Conservation (phyloP, 2,329 filamentous ascomycete species). For the Apiospora marii region DNA sequence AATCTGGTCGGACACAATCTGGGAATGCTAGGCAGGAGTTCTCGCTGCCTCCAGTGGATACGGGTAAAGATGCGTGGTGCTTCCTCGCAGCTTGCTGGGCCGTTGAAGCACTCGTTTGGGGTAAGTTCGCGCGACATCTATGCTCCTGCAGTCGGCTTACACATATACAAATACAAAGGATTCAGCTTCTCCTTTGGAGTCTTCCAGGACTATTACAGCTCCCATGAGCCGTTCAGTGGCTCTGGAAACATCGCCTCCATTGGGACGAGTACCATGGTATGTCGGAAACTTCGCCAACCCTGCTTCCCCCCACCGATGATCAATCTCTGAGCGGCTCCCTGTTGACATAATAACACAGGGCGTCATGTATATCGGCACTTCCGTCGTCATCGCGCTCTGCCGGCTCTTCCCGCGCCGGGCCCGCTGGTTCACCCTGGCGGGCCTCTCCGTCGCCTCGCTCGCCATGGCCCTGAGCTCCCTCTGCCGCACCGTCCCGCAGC, state of each 20-base stretch:
- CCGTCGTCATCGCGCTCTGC: conserved; percentile 56
- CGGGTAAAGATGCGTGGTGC: conserved; percentile 21
- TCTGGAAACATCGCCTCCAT: conserved; percentile 66
- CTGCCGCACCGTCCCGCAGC: conserved; percentile 57
- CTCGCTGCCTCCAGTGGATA: conserved; percentile 4
- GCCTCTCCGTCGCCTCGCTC: conserved; percentile 57
- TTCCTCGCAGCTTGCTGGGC: conserved; percentile 25
- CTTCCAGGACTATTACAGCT: conserved; percentile 74
- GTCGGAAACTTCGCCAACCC: background rate
- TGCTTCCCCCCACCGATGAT: background rate
- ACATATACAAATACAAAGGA: conserved; percentile 50
- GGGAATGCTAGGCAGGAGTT: background rate
- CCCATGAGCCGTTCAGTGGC: conserved; percentile 63
- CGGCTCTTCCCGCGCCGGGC: conserved; percentile 50
- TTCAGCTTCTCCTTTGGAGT: conserved; percentile 75
- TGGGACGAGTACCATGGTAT: conserved; percentile 56
- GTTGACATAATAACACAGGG: conserved; percentile 63
- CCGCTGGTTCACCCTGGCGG: conserved; percentile 53
- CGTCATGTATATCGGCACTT: conserved; percentile 64
- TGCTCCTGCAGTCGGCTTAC: background rate
- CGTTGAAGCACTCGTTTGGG: conserved; percentile 24
- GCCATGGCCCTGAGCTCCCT: conserved; percentile 61
- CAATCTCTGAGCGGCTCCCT: background rate
- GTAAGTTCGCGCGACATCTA: conserved; percentile 17
- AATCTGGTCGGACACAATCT: background rate